Evolutionary conservation across 78 protist genomes (phyloP), one percentile per base, ranked within the genome.

Genomic region (Chrysochromulina parva): DNA sequence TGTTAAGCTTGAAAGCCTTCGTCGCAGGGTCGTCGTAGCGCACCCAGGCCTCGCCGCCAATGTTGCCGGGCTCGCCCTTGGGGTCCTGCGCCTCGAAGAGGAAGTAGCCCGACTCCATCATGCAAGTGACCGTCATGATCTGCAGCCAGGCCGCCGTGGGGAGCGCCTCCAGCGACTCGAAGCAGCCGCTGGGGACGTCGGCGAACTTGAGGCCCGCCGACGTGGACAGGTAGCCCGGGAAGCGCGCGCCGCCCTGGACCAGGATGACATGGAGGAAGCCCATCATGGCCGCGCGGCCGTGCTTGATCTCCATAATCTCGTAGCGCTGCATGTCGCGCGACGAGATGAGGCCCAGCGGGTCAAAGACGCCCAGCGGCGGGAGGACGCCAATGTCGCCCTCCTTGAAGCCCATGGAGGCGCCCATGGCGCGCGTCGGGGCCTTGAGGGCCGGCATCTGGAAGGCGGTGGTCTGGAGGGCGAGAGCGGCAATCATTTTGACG

Each of bases 281-380:
- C 7, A 60, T 13, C 67, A 60, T 60, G 67, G 67, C 67, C 16
- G 67, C 67, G 67, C 67, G 67, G 67, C 67, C 67, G 67, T 60
- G 67, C 67, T 60, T 60, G 67, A 66, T 66, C 73, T 66, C 73
- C 73, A 66, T 66, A 20, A 16, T 24, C 73, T 66, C 73, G 73
- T 66, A 66, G 73, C 73, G 73, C 28, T 19, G n/a, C 73, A 66
- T 66, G 73, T 66, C 20, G 48, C 73, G 73, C 26, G 67, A 17
- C 67, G 10, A 13, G 17, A 60, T 60, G 26, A 60, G 67, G 22
- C 67, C 67, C 7, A 66, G 73, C 73, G 73, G 73, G 73, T 66
- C 73, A 20, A 17, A 66, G 48, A 66, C 73, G 73, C 73, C 73
- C 48, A 66, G 73, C 73, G 73, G 73, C 73, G 73, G 73, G 28